A percentile compares a stretch with the other conserved stretches of the same genome.
phyloP scores from a whole-genome alignment of 2,329 filamentous ascomycete species.

The Aspergillus sp. region DNA sequence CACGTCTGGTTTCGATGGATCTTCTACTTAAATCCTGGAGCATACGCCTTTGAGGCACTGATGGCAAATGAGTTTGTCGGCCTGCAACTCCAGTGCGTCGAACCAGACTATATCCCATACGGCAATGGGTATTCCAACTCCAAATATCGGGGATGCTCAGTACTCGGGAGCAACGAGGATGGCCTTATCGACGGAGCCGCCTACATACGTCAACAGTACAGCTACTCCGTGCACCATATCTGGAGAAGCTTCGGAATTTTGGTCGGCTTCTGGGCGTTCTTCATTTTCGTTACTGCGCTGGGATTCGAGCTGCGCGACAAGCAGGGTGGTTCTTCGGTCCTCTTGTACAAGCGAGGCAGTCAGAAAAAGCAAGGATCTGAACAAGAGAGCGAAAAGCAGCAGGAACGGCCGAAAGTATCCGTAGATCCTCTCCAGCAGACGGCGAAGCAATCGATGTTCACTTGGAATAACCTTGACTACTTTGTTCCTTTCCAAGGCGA shows the following conservation, averaged over 20 bases:
- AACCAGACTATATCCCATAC: constrained; percentile 41
- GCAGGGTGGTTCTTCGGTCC: constrained; percentile 22
- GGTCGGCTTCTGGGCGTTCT: constrained; percentile 63
- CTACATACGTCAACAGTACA: constrained; percentile 48
- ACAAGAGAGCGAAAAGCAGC: neutral
- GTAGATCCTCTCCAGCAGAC: constrained; percentile 37
- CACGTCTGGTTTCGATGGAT: constrained; percentile 56
- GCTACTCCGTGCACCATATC: constrained; percentile 47
- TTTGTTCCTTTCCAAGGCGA: constrained; percentile 41
- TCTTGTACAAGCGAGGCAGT: constrained; percentile 27
- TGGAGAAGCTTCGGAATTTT: constrained; percentile 74
- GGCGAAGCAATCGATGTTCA: constrained; percentile 61
- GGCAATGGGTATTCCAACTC: constrained; percentile 34
- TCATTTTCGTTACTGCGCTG: constrained; percentile 64
- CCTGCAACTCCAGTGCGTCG: constrained; percentile 45
- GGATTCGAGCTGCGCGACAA: constrained; percentile 56
- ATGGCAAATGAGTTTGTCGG: constrained; percentile 61
- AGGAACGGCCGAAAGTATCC: constrained; percentile 1
- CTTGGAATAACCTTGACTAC: constrained; percentile 78
- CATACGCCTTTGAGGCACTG: constrained; percentile 60
- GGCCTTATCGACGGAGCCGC: constrained; percentile 41
- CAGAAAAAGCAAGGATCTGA: constrained; percentile 10
- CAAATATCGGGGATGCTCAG: constrained; percentile 22
- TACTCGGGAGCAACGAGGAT: constrained; percentile 20
- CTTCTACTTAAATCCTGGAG: constrained; percentile 55